Evolutionary conservation across 78 protist species (phyloP).

Genomic region (Planoprotostelium fungivorum): DNA sequence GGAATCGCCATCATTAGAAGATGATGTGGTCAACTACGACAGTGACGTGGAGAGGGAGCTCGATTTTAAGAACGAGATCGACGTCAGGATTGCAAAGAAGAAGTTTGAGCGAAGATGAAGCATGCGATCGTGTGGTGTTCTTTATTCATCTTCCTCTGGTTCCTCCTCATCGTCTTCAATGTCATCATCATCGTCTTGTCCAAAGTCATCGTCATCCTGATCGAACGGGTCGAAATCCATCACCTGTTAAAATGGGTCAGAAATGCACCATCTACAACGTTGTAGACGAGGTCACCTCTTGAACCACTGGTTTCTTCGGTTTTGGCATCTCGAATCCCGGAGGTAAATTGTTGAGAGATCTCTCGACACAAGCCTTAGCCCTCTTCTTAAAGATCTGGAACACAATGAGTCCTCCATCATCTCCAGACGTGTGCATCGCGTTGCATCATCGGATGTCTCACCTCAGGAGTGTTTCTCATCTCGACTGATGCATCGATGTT

Average conservation of each 20-base stretch:
- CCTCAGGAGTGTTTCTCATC: conserved; percentile 26
- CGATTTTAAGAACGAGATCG: not conserved
- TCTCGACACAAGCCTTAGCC: not conserved
- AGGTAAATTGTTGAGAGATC: not conserved
- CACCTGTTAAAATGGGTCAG: not conserved
- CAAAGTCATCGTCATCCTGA: not conserved
- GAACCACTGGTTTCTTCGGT: not conserved
- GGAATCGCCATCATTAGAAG: not conserved
- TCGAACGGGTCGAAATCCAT: not conserved
- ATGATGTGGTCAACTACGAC: not conserved
- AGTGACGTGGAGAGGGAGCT: not conserved
- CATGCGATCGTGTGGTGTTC: not conserved
- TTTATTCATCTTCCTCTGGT: not conserved
- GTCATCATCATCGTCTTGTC: not conserved
- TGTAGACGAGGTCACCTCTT: not conserved
- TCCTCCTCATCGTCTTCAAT: not conserved
- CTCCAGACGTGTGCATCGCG: not conserved
- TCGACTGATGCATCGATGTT: conserved; percentile 80
- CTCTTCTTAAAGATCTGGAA: not conserved
- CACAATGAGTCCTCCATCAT: too few relatives aligned
- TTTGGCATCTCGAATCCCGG: not conserved
- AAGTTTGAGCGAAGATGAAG: not conserved
- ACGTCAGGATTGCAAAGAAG: not conserved
- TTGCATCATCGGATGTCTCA: not conserved
- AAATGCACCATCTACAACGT: not conserved